Conservation (phyloP, 805 yeast genomes). For the Candida khao-thaluensis region DNA sequence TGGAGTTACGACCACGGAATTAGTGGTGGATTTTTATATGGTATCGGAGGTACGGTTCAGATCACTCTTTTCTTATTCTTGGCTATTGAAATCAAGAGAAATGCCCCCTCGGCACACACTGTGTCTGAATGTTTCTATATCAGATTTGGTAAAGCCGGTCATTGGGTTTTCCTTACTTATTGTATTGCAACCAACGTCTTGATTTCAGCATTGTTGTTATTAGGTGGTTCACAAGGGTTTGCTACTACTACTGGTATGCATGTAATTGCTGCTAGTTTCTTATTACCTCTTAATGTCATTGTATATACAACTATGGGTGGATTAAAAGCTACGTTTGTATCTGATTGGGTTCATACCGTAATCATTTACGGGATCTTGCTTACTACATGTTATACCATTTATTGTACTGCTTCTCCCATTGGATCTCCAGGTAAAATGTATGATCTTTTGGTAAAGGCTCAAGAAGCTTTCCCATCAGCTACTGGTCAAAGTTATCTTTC, state of each 20-base stretch:
- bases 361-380: conserved; percentile 21
- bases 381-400: conserved; percentile 20
- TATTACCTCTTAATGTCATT: conserved; percentile 25
- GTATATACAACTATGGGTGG: conserved; percentile 26
- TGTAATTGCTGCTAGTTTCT: conserved; percentile 32
- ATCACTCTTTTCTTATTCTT: conserved; percentile 19
- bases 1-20: conserved; percentile 45
- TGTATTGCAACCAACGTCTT: conserved; percentile 24
- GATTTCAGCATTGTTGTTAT: conserved; percentile 21
- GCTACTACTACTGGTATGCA: conserved; percentile 71
- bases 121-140: conserved; percentile 21
- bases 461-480: conserved; percentile 18
- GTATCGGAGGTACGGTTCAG: conserved; percentile 27
- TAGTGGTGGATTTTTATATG: conserved; percentile 40
- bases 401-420: conserved; percentile 19
- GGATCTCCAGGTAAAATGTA: conserved; percentile 27
- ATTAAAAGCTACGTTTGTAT: conserved; percentile 25
- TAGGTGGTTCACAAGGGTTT: conserved; percentile 71
- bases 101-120: conserved; percentile 20
- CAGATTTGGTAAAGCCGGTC: conserved; percentile 29
- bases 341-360: conserved; percentile 27
- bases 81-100: conserved; percentile 21
- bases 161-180: conserved; percentile 23
- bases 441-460: conserved; percentile 20
- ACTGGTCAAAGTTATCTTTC: conserved; percentile 22